Percentiles rank a stretch among this genome's conserved stretches.
phyloP scores from a whole-genome alignment of 495 filamentous ascomycete genomes.

The Annulohypoxylon stygium region DNA sequence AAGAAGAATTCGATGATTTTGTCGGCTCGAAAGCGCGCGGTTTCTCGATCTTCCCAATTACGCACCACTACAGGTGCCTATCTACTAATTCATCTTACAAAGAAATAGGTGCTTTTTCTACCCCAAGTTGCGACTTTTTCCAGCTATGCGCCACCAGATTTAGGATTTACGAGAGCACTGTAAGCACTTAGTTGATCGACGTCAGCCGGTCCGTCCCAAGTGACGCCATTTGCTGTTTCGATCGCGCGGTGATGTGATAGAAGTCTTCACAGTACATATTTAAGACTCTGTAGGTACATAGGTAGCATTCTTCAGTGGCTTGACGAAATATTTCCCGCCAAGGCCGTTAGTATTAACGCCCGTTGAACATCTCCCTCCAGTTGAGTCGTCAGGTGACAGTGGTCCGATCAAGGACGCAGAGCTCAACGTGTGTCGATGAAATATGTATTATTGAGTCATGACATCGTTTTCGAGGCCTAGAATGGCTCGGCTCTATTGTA shows the following conservation, averaged over 20 bases:
- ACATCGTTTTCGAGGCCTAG: conserved; percentile 7
- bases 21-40: neutral
- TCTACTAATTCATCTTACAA: neutral
- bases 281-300: neutral
- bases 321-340: conserved; percentile 15
- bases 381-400: conserved; percentile 14
- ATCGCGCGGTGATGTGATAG: conserved; percentile 29
- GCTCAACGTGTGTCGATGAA: neutral
- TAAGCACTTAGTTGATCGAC: conserved; percentile 36
- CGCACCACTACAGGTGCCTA: neutral
- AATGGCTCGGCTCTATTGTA: conserved; percentile 3
- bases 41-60: neutral
- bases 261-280: conserved; percentile 3
- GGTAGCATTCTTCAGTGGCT: conserved; percentile 20
- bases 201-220: conserved; percentile 14
- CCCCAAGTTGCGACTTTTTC: neutral
- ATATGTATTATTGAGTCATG: conserved; percentile 18
- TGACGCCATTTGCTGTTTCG: conserved; percentile 40
- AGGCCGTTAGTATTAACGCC: conserved; percentile 26
- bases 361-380: conserved; percentile 3
- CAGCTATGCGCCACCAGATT: conserved; percentile 13
- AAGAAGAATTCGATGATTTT: neutral
- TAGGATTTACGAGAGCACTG: conserved; percentile 17
- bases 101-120: too few relatives aligned
- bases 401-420: conserved; percentile 16